Base-by-base conservation (phyloP, 2,329 filamentous ascomycete genomes). In the Aspergillus spinulosporus region DNA sequence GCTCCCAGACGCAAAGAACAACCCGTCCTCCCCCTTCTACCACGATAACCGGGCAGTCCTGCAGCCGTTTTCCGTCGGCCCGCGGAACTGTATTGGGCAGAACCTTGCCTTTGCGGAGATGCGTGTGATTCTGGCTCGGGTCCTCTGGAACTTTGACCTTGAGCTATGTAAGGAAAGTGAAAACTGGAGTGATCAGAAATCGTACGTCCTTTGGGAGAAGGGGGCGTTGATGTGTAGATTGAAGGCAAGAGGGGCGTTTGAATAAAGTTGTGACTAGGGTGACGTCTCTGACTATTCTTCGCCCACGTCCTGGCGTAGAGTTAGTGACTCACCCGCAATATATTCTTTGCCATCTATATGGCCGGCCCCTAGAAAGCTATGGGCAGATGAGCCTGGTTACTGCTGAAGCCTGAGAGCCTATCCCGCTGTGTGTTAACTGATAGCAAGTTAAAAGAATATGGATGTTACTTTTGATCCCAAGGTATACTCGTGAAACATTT, bases 1-100 rank as follows among this genome's bases (percentile, higher is more conserved):
- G 66, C 56, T 69, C 14, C 54, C 59, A 9, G 55, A 59, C 11
- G 3, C n/a, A 3, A 9, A 26, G 15, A 15, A 14, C 9, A 15
- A 14, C 14, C 8, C 11, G 11, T 12, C 11, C 7, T 45, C 42
- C 6, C 39, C 39, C n/a, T 42, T 42, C 15, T 14, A 15, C n/a
- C 1, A n/a, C 7, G 15, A 43, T 15, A 26, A 43, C 4, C 4
- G 4, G 6, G 34, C 34, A 4, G 34, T 12, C 7, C 4, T 12
- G 11, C 42, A 45, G 42, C 42, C 42, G 9, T 45, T 45, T 8
- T 29, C 21, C 15, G 26, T n/a, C 2, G 42, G 42, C 2, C 42
- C 42, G 8, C 21, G 42, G 9, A 45, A 45, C 12, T 45, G 21
- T n/a, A 29, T 45, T n/a, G 42, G 42, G 7, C 21, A 12, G 26